A percentile compares a stretch with the other conserved stretches of the same genome.
Conservation (phyloP, 2,329 filamentous ascomycete species). For the Pyricularia grisea region DNA sequence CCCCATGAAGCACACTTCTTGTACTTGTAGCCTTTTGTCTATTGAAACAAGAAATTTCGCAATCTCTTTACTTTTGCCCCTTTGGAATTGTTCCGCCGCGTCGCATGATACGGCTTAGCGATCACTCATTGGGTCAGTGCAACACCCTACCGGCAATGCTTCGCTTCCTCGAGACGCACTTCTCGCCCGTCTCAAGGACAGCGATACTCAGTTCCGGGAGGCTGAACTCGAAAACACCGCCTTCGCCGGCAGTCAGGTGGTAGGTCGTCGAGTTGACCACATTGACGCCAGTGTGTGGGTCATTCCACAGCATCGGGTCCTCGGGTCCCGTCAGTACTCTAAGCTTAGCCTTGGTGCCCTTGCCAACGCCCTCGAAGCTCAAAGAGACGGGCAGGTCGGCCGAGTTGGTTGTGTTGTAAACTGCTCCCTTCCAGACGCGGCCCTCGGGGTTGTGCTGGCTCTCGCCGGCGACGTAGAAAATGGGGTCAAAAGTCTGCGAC, state of each 20-base stretch:
- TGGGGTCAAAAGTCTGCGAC: conserved; percentile 27
- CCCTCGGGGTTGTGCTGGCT: conserved; percentile 17
- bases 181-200: conserved; percentile 34
- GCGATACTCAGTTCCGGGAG: conserved; percentile 47
- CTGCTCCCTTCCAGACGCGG: conserved; percentile 40
- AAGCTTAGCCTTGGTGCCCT: conserved; percentile 29
- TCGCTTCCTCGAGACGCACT: not conserved
- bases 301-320: conserved; percentile 33
- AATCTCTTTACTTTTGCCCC: not conserved
- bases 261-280: conserved; percentile 34
- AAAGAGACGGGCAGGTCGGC: conserved; percentile 34
- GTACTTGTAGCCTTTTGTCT: not conserved
- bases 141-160: not conserved
- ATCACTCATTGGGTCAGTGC: not conserved
- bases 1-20: not conserved
- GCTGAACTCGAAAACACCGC: conserved; percentile 40
- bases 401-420: conserved; percentile 39
- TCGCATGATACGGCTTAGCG: not conserved
- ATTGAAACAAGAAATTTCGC: not conserved
- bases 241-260: conserved; percentile 28
- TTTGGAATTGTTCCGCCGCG: not conserved
- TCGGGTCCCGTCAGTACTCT: conserved; percentile 33
- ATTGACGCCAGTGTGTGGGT: conserved; percentile 33
- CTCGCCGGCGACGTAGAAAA: conserved; percentile 40
- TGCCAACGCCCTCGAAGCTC: conserved; percentile 31